Base-by-base conservation (phyloP, 2,329 filamentous ascomycete species). In the Ophiostoma angusticollis region DNA sequence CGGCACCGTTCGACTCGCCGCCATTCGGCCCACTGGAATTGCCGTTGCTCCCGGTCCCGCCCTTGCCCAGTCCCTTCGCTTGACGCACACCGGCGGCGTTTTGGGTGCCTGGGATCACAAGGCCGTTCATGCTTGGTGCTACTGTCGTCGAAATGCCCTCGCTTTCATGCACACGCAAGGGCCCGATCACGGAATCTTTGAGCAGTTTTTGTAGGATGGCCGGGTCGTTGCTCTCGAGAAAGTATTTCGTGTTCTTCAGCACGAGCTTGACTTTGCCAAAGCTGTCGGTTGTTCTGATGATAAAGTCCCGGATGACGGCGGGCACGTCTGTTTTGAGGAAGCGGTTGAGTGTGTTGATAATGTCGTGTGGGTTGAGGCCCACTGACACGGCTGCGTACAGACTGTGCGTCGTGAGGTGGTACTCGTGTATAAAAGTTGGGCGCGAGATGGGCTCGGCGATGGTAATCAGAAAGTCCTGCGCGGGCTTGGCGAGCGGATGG, bases 201-300 rank as follows among this genome's bases (percentile, higher is more conserved):
- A 96, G 68, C n/a, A 96, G 68, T 52, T 73, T 81, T 58, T 94
- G 85, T 41, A 96, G 68, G 55, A 95, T 83, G 9, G 78, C 70
- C 11, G 86, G 80, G 57, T 96, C 89, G 16, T 83, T 80, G 52
- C 84, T 95, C 60, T 98, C 91, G 45, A 96, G 78, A 50, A 82
- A 95, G 59, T 93, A 95, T 48, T 84, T 83, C 46, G 89, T 96
- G 52, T 95, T 83, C 58, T 94, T 93, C 46, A 96, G 61, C 31
- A 96, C 91, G 38, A 96, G 74, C 58, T 94, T 91, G 40, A 95
- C 86, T 60, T 95, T 96, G 47, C 91, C 91, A 55, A 91, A 96
- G 37, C 84, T 91, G 47, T 84, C 78, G 6, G 86, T 93, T 46
- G 85, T 91, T 44, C 77, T 77, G 19, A 61, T 63, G 48, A 89